Conservation (phyloP, 225 moss, liverwort and hornwort genomes). For the Sphagnum contortum region DNA sequence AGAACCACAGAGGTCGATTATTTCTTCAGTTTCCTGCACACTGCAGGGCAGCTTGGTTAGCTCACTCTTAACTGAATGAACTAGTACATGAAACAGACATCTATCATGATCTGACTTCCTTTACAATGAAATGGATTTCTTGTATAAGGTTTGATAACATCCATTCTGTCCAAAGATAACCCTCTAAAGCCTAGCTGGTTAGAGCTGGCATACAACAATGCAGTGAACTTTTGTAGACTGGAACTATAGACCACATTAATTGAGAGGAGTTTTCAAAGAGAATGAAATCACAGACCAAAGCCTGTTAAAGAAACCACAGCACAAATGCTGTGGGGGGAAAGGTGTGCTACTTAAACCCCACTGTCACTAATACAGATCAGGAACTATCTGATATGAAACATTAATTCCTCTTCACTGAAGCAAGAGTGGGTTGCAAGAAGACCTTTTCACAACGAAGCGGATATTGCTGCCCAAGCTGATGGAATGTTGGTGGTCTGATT, state of each 20-base stretch:
- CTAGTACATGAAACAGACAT: background rate
- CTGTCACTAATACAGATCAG: too few species aligned
- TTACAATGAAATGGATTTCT: background rate
- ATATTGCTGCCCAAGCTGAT: constrained; percentile 71
- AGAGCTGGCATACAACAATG: background rate
- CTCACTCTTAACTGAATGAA: background rate
- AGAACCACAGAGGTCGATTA: constrained; percentile 74
- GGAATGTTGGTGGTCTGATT: constrained; percentile 42
- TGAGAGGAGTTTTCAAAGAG: too few species aligned
- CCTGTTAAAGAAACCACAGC: too few species aligned
- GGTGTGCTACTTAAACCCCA: too few species aligned
- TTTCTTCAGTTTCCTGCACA: constrained; percentile 90
- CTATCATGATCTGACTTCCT: background rate
- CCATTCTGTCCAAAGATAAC: background rate
- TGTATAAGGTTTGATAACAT: background rate
- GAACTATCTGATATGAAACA: too few species aligned
- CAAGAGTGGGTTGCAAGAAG: background rate
- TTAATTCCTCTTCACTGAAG: too few species aligned
- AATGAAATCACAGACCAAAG: too few species aligned
- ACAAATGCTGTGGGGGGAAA: background rate
- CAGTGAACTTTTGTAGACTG: background rate
- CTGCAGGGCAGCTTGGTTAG: constrained; percentile 24
- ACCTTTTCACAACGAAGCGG: constrained; percentile 93
- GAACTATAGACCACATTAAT: too few species aligned
- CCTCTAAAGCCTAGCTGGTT: too few species aligned